These are phyloP conservation scores for Blastomyces percursus DNA, from an alignment of 2,329 filamentous ascomycete species.

Conservation along the genomic window DNA sequence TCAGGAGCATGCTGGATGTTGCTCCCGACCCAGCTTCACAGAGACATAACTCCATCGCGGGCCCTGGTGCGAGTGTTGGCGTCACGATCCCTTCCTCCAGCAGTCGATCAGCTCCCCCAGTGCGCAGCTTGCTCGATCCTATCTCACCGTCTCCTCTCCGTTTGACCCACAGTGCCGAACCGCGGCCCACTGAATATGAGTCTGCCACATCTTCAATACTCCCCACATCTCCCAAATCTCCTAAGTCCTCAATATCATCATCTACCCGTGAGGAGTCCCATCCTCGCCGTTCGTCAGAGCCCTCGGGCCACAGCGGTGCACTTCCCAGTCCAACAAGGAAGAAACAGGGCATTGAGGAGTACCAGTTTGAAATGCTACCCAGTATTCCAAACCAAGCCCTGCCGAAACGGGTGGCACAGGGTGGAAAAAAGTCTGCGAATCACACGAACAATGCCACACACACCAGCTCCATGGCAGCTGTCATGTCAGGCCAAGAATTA, in stretches of 20 bases:
- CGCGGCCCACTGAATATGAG: conserved; percentile 25
- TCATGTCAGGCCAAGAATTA: conserved; percentile 33
- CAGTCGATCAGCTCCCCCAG: conserved; percentile 15
- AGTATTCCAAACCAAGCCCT: conserved; percentile 34
- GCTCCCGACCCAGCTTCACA: conserved; percentile 31
- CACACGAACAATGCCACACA: conserved; percentile 16
- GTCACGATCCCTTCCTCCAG: conserved; percentile 17
- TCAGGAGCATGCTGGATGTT: conserved; percentile 57
- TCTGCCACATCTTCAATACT: conserved; percentile 9
- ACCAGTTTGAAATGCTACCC: conserved; percentile 38
- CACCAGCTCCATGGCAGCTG: conserved; percentile 38
- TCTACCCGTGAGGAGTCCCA: conserved; percentile 23
- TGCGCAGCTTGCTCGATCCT: conserved; percentile 31
- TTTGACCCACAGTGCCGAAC: conserved; percentile 23
- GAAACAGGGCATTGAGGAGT: conserved; percentile 21
- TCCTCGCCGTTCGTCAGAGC: conserved; percentile 26
- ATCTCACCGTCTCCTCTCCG: conserved; percentile 24
- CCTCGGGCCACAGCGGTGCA: conserved; percentile 14
- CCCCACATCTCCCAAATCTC: conserved; percentile 6
- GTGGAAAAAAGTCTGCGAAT: conserved; percentile 24
- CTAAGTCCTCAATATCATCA: background rate
- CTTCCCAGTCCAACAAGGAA: conserved; percentile 16
- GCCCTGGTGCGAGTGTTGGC: conserved; percentile 27
- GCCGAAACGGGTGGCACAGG: conserved; percentile 35
- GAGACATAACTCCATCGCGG: conserved; percentile 31